These are phyloP conservation scores for sweet orange (Citrus sinensis) DNA, from an alignment of 345 rosid genomes.

Conservation along the genomic window DNA sequence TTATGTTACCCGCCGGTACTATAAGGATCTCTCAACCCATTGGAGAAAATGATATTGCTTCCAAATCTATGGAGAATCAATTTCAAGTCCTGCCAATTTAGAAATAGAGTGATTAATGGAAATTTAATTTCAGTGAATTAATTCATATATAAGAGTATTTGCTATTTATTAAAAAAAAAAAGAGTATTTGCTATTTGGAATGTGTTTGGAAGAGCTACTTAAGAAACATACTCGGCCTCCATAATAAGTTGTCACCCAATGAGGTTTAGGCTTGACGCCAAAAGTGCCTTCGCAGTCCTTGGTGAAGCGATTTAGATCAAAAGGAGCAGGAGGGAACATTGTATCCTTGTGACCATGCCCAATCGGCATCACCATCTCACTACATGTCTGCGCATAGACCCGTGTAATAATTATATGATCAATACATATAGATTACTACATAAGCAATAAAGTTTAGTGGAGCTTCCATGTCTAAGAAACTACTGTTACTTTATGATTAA, in stretches of 20 bases:
- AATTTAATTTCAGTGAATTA: neutral
- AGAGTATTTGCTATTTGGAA: too few relatives aligned
- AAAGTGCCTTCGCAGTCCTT: slow-evolving; percentile 36
- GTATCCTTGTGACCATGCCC: slow-evolving; percentile 43
- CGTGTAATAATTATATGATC: neutral
- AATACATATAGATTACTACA: neutral
- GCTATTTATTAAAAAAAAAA: too few relatives aligned
- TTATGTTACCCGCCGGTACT: slow-evolving; percentile 48
- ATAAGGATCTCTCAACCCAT: slow-evolving; percentile 55
- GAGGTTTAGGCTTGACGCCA: slow-evolving; percentile 65
- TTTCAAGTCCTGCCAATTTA: slow-evolving; percentile 40
- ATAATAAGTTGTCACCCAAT: slow-evolving; percentile 63
- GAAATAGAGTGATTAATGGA: neutral
- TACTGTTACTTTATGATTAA: neutral
- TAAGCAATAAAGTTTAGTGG: neutral
- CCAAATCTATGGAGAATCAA: slow-evolving; percentile 39
- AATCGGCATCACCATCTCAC: slow-evolving; percentile 61
- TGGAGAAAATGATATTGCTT: slow-evolving; percentile 64
- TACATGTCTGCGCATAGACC: slow-evolving; percentile 44
- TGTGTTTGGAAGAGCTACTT: neutral
- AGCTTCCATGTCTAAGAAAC: neutral
- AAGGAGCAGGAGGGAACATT: slow-evolving; percentile 58
- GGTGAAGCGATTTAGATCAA: slow-evolving; percentile 33
- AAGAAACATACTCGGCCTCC: slow-evolving; percentile 46
- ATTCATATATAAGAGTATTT: neutral